A percentile compares a stretch with the other conserved stretches of the same genome.
Evolutionary conservation across 805 yeast genomes (phyloP).

Genomic region (Torulaspora quercuum): DNA sequence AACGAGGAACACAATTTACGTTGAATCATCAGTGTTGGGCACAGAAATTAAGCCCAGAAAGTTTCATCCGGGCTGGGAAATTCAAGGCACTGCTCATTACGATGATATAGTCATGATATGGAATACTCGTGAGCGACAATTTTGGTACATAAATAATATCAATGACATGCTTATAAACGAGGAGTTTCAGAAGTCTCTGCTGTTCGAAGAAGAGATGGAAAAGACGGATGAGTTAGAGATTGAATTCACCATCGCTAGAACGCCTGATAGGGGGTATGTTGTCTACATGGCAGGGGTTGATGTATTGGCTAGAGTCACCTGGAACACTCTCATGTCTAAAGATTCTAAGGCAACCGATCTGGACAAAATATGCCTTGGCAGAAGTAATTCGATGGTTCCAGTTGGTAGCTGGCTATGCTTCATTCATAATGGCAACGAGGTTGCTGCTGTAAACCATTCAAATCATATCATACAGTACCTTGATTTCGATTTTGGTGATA

Average conservation of each 20-base stretch:
- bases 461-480: conserved; percentile 1
- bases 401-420: conserved; percentile 6
- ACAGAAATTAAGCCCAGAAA: neutral
- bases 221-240: neutral
- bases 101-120: conserved; percentile 18
- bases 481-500: conserved; percentile 5
- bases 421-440: conserved; percentile 1
- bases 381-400: conserved; percentile 4
- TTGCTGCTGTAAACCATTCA: conserved; percentile 5
- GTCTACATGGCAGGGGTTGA: conserved; percentile 6
- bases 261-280: neutral
- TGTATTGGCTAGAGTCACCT: conserved; percentile 3
- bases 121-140: conserved; percentile 13
- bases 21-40: conserved; percentile 10
- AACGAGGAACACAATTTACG: conserved; percentile 11
- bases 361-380: conserved; percentile 1
- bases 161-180: neutral
- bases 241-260: conserved; percentile 3
- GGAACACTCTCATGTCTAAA: conserved; percentile 2
- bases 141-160: conserved; percentile 15
- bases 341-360: neutral
- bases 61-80: conserved; percentile 13
- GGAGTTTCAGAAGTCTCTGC: neutral
- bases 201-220: conserved; percentile 8
- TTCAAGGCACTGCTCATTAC: conserved; percentile 15